These are phyloP conservation scores for Saccharomyces mikatae DNA, from an alignment of 805 yeast species.

Conservation along the genomic window DNA sequence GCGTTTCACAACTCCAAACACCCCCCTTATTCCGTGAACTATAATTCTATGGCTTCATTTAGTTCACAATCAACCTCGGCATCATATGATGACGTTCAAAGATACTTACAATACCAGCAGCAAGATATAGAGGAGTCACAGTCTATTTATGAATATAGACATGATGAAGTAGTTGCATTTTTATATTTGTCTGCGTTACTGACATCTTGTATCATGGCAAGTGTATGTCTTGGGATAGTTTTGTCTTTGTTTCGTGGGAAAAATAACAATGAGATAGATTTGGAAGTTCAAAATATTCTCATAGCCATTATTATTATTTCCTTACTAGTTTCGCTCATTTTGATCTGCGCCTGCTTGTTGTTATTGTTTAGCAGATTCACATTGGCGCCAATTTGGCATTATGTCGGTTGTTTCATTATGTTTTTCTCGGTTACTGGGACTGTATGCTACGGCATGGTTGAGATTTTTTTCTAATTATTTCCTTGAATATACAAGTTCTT, in stretches of 20 bases:
- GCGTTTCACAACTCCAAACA: neutral
- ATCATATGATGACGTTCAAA: constrained; percentile 14
- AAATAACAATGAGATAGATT: constrained; percentile 9
- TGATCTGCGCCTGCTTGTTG: constrained; percentile 18
- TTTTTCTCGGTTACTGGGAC: constrained; percentile 22
- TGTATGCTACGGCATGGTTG: constrained; percentile 28
- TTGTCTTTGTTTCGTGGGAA: constrained; percentile 20
- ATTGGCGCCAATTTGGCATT: constrained; percentile 30
- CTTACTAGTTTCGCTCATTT: constrained; percentile 18
- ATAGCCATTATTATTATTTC: constrained; percentile 17
- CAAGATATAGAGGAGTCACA: constrained; percentile 19
- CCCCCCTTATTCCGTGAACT: neutral
- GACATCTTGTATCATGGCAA: constrained; percentile 22
- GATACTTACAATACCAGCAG: constrained; percentile 10
- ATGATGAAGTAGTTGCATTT: constrained; percentile 27
- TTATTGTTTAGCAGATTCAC: constrained; percentile 26
- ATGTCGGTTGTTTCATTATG: constrained; percentile 18
- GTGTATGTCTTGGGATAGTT: constrained; percentile 22
- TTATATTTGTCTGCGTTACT: constrained; percentile 22
- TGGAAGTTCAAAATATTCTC: constrained; percentile 16
- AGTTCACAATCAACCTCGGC: neutral
- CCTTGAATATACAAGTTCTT: neutral
- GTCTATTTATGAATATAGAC: constrained; percentile 23
- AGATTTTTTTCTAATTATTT: constrained; percentile 13
- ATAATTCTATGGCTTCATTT: neutral